Evolutionary conservation across 371 early-diverging fungal species (phyloP).

Genomic region (Rhizopus microsporus): DNA sequence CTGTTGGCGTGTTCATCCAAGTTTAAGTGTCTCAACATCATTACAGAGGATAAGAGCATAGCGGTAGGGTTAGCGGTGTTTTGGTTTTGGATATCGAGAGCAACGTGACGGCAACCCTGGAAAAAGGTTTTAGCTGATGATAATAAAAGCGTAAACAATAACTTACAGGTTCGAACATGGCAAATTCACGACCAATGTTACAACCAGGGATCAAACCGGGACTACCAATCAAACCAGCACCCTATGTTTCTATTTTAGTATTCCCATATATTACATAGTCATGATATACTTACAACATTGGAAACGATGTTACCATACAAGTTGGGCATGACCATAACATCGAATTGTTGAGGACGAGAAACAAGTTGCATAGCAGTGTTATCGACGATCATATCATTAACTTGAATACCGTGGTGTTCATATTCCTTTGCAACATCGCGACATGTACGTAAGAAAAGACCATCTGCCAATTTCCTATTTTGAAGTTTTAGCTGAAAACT

Average conservation of each 20-base stretch:
- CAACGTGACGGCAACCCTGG: constrained; percentile 93
- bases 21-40: constrained; percentile 97
- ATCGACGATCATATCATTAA: constrained; percentile 98
- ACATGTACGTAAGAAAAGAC: constrained; percentile 94
- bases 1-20: constrained; percentile 75
- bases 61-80: constrained; percentile 96
- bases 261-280: neutral
- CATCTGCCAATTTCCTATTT: constrained; percentile 91
- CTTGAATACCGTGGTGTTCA: constrained; percentile 81
- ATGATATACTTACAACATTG: constrained; percentile 65
- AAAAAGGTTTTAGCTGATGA: neutral
- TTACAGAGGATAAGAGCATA: constrained; percentile 87
- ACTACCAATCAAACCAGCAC: constrained; percentile 94
- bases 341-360: constrained; percentile 94
- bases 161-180: constrained; percentile 92
- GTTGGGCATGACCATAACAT: constrained; percentile 97
- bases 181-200: constrained; percentile 94
- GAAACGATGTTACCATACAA: constrained; percentile 97
- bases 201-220: constrained; percentile 94
- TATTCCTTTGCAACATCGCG: constrained; percentile 93
- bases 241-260: constrained; percentile 28
- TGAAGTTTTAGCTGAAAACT: neutral
- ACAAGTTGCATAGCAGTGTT: constrained; percentile 98
- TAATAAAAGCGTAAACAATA: neutral
- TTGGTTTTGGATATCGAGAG: constrained; percentile 85